Conservation (phyloP, 1,284 basidiomycete genomes). For the Trametes hirsuta region DNA sequence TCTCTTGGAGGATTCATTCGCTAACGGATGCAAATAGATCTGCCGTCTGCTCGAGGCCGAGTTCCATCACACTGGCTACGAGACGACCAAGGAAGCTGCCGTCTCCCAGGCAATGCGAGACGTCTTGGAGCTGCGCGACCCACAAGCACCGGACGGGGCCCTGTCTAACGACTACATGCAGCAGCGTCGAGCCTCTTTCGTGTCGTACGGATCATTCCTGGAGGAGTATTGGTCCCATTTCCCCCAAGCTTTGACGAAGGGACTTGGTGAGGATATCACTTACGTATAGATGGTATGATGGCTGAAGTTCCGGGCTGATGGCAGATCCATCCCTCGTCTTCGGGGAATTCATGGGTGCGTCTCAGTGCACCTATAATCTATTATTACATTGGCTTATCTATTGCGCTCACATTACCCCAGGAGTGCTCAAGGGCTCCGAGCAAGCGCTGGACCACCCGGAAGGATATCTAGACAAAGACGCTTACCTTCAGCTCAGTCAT, state of each 20-base stretch:
- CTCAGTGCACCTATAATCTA: neutral
- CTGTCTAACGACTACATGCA: constrained; percentile 34
- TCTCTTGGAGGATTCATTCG: neutral
- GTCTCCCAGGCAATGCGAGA: constrained; percentile 8
- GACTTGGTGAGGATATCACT: constrained; percentile 47
- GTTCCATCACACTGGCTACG: constrained; percentile 5
- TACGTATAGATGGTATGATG: too few relatives aligned
- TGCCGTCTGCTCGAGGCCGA: constrained; percentile 27
- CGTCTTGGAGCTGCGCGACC: constrained; percentile 3
- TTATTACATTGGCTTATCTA: neutral
- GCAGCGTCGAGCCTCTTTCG: constrained; percentile 30
- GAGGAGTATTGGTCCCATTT: constrained; percentile 68
- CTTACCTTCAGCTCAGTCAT: constrained; percentile 52
- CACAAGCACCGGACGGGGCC: neutral
- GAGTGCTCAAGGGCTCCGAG: constrained; percentile 72
- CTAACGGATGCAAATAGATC: neutral
- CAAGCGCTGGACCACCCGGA: constrained; percentile 39
- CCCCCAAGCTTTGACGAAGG: constrained; percentile 54
- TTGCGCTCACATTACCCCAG: constrained; percentile 45
- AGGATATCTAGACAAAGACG: constrained; percentile 45
- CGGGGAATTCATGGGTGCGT: constrained; percentile 64
- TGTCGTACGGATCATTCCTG: constrained; percentile 58
- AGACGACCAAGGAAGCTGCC: constrained; percentile 1
- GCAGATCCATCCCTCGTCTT: constrained; percentile 66
- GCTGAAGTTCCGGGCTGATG: neutral